Evolutionary conservation across 805 yeast species (phyloP), one percentile per base, ranked within the genome.

Genomic region (Pichia exigua): DNA sequence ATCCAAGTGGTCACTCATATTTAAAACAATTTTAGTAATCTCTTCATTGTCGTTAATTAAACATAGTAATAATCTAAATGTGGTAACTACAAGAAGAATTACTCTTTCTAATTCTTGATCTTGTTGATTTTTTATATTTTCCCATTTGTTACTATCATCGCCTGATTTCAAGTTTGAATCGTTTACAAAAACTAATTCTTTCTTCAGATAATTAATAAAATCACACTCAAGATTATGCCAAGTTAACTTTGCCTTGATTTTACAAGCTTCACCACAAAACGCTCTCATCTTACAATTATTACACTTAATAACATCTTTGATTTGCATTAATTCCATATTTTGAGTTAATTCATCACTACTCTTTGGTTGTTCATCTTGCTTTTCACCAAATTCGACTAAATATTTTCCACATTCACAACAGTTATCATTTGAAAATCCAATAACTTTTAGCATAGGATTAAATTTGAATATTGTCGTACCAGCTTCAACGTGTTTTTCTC

Each of bases 1-100:
- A 24, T 60, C 58, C 44, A 55, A 52, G 38, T 62, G 65, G 4
- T 61, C 59, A 18, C 63, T 60, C 49, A 62, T 50, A 20, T 55
- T 52, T 1, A 17, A 27, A 18, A 49, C 32, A n/a, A 49, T 27
- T 7, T 44, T 42, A 3, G 26, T 2, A 9, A 22, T 7, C 17
- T 39, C 17, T 9, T 32, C 20, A 6, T 40, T 44, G 2, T 32
- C 12, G 18, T 28, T 44, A 1, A 28, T 42, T 11, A 48, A 28
- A 22, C n/a, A 46, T 15, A 52, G 9, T 3, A 48, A 20, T 24
- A 52, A 44, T 27, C 50, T 45, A 20, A 52, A 52, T 18, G 42
- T 41, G 4, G 52, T 48, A 21, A 49, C 11, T 0, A 48, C n/a
- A 9, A 52, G 15, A 21, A 47, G 40, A 17, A 52, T 22, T 1